These are phyloP conservation scores for Oryza officinalis DNA, from an alignment of 176 grass and related monocot genomes.

Conservation along the genomic window DNA sequence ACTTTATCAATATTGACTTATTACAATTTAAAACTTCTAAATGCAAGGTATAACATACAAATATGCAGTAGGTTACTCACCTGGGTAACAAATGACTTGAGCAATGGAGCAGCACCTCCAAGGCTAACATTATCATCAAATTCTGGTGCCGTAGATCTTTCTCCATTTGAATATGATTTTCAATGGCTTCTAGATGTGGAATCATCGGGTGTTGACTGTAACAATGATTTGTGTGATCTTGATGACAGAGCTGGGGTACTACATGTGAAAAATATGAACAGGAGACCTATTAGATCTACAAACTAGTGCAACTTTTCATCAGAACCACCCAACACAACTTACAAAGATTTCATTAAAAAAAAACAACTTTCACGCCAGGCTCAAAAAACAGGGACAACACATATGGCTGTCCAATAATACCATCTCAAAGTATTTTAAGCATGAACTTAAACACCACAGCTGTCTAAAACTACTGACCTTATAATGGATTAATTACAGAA, in stretches of 20 bases:
- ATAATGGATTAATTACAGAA: not conserved
- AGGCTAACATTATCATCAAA: conserved; percentile 76
- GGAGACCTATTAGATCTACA: conserved; percentile 1
- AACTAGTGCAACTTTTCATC: conserved; percentile 9
- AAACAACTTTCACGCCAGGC: not conserved
- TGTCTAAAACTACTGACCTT: not conserved
- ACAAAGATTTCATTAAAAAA: not conserved
- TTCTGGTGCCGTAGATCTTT: conserved; percentile 49
- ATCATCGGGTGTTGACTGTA: conserved; percentile 54
- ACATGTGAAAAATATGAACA: conserved; percentile 32
- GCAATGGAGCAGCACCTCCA: conserved; percentile 77
- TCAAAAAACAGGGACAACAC: not conserved
- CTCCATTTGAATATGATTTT: conserved; percentile 86
- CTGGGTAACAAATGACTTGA: conserved; percentile 93
- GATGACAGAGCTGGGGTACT: conserved; percentile 91
- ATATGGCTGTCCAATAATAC: not conserved
- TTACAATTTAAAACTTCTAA: conserved; percentile 15
- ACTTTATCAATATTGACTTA: not conserved
- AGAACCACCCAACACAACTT: not conserved
- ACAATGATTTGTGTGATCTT: conserved; percentile 68
- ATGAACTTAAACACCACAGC: not conserved
- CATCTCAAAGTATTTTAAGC: conserved; percentile 12
- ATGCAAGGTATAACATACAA: conserved; percentile 22
- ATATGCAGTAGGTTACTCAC: conserved; percentile 41
- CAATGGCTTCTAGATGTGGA: conserved; percentile 63